Conservation (phyloP, 1,284 basidiomycete genomes). For the Vanrija sp. region DNA sequence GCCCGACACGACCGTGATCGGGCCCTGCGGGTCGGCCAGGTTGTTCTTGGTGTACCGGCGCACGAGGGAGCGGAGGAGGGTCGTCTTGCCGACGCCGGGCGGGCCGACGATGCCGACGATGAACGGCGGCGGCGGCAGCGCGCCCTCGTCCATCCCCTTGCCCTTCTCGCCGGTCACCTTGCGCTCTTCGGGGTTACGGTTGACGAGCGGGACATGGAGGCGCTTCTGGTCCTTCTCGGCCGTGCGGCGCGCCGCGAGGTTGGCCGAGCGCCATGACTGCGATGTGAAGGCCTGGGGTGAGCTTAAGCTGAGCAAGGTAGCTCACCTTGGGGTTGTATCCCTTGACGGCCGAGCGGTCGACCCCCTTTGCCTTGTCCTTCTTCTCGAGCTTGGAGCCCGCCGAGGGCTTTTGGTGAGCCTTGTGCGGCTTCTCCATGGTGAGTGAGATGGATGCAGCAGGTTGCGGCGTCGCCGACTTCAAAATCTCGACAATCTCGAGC, state of each 20-base stretch:
- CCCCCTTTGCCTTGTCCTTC: slow-evolving; percentile 63
- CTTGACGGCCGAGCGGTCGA: slow-evolving; percentile 55
- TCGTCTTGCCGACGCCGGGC: slow-evolving; percentile 95
- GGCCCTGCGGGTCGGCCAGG: slow-evolving; percentile 82
- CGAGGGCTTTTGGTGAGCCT: slow-evolving; percentile 68
- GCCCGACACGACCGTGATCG: slow-evolving; percentile 87
- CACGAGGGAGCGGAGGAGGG: slow-evolving; percentile 86
- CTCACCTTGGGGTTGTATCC: slow-evolving; percentile 89
- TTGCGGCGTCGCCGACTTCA: background rate
- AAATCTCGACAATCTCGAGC: background rate
- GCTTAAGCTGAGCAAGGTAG: background rate
- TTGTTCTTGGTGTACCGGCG: slow-evolving; percentile 93
- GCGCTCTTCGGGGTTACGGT: slow-evolving; percentile 83
- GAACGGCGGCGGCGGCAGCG: slow-evolving; percentile 75
- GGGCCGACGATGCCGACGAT: slow-evolving; percentile 97
- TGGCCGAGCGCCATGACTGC: slow-evolving; percentile 79
- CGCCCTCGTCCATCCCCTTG: slow-evolving; percentile 45
- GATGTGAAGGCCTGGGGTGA: slow-evolving; percentile 72
- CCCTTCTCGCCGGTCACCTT: slow-evolving; percentile 46
- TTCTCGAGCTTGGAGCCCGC: slow-evolving; percentile 71
- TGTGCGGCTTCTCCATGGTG: slow-evolving; percentile 56
- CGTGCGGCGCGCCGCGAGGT: slow-evolving; percentile 81
- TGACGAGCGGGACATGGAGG: slow-evolving; percentile 91
- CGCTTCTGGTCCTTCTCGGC: slow-evolving; percentile 91
- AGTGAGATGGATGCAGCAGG: background rate